Evolutionary conservation across 1,139 yeast species (phyloP), one percentile per base, ranked within the genome.

Genomic region (Blastobotrys capitulatus): DNA sequence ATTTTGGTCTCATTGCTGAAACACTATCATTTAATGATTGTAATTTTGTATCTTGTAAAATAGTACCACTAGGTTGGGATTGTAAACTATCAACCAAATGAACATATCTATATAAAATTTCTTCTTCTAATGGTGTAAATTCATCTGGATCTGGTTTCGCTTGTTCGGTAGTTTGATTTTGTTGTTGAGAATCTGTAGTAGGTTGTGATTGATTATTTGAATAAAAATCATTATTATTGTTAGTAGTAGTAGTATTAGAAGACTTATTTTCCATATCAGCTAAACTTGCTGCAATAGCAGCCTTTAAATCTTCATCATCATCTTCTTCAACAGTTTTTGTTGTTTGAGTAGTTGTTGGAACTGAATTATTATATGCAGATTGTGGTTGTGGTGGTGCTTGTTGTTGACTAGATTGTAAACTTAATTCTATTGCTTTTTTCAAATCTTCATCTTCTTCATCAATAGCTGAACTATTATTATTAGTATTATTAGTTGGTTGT

Each of bases 281-380:
- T 55, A 92, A 74, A 67, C 96, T 86, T 1, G 96, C 97, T n/a
- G 86, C 96, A 53, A 92, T 89, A 0, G 97, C 98, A 1, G 94
- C 95, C 63, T 82, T 86, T 82, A 92, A 77, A 40, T 88, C 96
- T 34, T 84, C 94, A 57, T 92, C 97, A 29, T 86, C 87, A 8
- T 84, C 94, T 1, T 81, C 86, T 2, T 66, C 76, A 7, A 52
- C 46, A 22, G 46, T 31, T 15, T 27, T 20, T 8, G 15, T 20
- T n/a, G 41, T 31, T 25, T 25, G 40, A 15, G 35, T 35, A 42
- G 44, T 42, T n/a, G 57, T 39, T 5, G 54, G 20, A 44, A 38
- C 7, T 52, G 27, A 4, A 27, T 19, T 40, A 50, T 49, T 29
- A 51, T 50, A 44, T 38, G 47, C 51, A 26, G 44, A 55, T 10